These are phyloP conservation scores for Atkinsonella hypoxylon DNA, from an alignment of 2,329 filamentous ascomycete genomes.

Conservation along the genomic window DNA sequence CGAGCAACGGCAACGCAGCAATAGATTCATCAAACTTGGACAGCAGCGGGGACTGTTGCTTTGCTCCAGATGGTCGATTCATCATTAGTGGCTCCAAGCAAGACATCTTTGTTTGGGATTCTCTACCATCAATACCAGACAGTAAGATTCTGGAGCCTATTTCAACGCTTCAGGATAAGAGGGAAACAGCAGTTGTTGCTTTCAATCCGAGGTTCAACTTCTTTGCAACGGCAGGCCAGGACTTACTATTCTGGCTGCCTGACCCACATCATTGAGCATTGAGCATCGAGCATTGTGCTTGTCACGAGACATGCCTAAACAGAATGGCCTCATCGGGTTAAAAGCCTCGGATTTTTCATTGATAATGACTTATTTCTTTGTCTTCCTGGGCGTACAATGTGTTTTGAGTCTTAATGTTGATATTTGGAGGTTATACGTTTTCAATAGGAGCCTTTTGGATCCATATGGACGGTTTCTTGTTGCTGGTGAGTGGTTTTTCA, in stretches of 20 bases:
- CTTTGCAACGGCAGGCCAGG: slow-evolving; percentile 79
- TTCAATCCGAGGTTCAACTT: slow-evolving; percentile 91
- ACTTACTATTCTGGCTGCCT: slow-evolving; percentile 68
- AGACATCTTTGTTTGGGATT: slow-evolving; percentile 81
- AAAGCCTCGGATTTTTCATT: neutral
- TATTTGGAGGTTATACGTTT: neutral
- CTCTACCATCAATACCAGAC: slow-evolving; percentile 41
- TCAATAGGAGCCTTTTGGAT: neutral
- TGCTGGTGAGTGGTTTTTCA: too few species aligned
- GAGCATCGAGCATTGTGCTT: too few species aligned
- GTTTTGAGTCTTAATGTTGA: neutral
- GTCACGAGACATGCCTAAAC: neutral
- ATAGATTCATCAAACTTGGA: slow-evolving; percentile 29
- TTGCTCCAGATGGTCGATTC: slow-evolving; percentile 80
- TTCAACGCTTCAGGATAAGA: slow-evolving; percentile 53
- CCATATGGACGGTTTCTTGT: too few species aligned
- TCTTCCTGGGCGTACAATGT: neutral
- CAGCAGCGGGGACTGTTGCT: slow-evolving; percentile 69
- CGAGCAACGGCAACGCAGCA: slow-evolving; percentile 17
- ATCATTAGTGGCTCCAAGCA: slow-evolving; percentile 67
- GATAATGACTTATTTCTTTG: neutral
- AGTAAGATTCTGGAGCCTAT: slow-evolving; percentile 51
- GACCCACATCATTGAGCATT: slow-evolving; percentile 41
- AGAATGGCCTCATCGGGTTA: too few species aligned
- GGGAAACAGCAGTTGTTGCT: slow-evolving; percentile 61